phyloP scores from a whole-genome alignment of 2,329 filamentous ascomycete species.

The Sporothrix schenckii region DNA sequence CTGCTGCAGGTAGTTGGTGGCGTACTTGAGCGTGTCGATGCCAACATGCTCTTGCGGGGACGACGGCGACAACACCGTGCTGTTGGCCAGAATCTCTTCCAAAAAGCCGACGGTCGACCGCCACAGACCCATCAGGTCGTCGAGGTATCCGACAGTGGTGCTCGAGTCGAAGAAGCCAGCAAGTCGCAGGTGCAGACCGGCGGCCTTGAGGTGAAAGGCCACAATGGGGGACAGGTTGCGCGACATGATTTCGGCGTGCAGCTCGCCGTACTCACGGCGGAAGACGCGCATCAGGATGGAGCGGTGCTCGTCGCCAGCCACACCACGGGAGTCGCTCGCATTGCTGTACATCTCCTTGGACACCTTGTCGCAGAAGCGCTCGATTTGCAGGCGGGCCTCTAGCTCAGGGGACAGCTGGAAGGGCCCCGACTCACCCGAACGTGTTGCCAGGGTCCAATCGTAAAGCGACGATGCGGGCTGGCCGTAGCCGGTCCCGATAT shows the following conservation, averaged over 20 bases:
- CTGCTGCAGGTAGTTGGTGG: conserved; percentile 78
- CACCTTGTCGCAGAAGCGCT: conserved; percentile 75
- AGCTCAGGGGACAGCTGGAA: conserved; percentile 64
- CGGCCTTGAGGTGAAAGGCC: conserved; percentile 70
- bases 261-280: conserved; percentile 64
- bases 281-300: conserved; percentile 69
- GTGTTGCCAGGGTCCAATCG: conserved; percentile 70
- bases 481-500: conserved; percentile 79
- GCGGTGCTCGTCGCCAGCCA: conserved; percentile 68
- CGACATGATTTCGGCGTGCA: conserved; percentile 63
- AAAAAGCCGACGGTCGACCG: conserved; percentile 71
- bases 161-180: conserved; percentile 82
- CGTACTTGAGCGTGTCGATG: conserved; percentile 64
- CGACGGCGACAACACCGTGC: conserved; percentile 48
- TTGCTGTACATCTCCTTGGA: conserved; percentile 81
- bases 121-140: conserved; percentile 76
- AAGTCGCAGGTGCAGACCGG: conserved; percentile 73
- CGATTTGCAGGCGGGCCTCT: conserved; percentile 69
- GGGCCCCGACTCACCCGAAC: conserved; percentile 62
- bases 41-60: conserved; percentile 51
- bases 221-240: conserved; percentile 61
- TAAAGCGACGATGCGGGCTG: conserved; percentile 78
- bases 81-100: conserved; percentile 62
- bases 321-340: conserved; percentile 70
- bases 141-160: conserved; percentile 69